phyloP scores from a whole-genome alignment of 2,329 filamentous ascomycete genomes.

The Penicillium griseofulvum region DNA sequence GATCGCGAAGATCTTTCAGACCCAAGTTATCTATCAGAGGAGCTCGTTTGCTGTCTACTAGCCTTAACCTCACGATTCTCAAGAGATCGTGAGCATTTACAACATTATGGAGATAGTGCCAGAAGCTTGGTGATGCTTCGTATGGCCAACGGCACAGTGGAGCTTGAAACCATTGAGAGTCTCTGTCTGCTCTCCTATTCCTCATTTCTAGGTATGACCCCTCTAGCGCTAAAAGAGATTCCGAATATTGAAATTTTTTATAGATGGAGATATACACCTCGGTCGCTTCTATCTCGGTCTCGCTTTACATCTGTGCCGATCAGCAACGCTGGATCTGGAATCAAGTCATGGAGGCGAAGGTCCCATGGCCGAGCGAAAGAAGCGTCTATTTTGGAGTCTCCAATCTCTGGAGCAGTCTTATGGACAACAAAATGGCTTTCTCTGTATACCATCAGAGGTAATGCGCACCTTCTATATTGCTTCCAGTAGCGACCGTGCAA shows the following conservation, averaged over 20 bases:
- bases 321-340: constrained; percentile 50
- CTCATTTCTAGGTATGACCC: constrained; percentile 47
- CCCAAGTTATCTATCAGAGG: constrained; percentile 28
- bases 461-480: constrained; percentile 39
- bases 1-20: constrained; percentile 33
- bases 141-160: constrained; percentile 52
- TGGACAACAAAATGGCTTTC: constrained; percentile 47
- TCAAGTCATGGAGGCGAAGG: constrained; percentile 40
- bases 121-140: constrained; percentile 46
- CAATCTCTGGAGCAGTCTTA: constrained; percentile 53
- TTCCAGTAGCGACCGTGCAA: constrained; percentile 10
- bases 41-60: constrained; percentile 35
- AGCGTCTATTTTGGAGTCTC: constrained; percentile 53
- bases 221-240: too few relatives aligned
- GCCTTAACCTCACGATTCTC: constrained; percentile 35
- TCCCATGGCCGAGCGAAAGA: constrained; percentile 46
- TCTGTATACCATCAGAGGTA: constrained; percentile 45
- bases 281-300: constrained; percentile 53
- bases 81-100: constrained; percentile 25
- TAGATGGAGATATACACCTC: constrained; percentile 51
- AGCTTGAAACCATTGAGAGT: constrained; percentile 51
- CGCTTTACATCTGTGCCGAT: constrained; percentile 51
- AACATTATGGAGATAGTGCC: constrained; percentile 42
- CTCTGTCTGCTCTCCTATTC: constrained; percentile 52
- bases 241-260: constrained; percentile 5